Evolutionary conservation across 768 basidiomycete species (phyloP).

Genomic region (Brasilioporus rufonigricans): DNA sequence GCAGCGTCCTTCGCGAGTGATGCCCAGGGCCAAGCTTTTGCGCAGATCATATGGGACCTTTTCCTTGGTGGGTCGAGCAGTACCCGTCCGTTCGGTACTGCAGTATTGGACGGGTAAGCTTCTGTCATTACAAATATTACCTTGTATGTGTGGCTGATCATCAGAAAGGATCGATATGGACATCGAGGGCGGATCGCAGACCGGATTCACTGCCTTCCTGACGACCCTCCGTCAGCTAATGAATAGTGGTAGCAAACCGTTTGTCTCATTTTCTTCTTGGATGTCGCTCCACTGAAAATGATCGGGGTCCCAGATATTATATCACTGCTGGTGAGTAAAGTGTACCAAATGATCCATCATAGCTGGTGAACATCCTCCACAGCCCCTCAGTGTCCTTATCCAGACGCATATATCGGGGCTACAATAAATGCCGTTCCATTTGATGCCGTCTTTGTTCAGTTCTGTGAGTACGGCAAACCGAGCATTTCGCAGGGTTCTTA

Average conservation of each 20-base stretch:
- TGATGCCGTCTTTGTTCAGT: constrained; percentile 52
- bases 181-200: constrained; percentile 43
- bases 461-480: constrained; percentile 30
- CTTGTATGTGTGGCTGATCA: not conserved
- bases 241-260: constrained; percentile 27
- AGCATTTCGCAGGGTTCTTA: not conserved
- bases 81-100: constrained; percentile 70
- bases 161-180: constrained; percentile 42
- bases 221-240: constrained; percentile 30
- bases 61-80: constrained; percentile 64
- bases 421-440: constrained; percentile 43
- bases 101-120: constrained; percentile 66
- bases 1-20: constrained; percentile 59
- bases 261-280: not conserved
- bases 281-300: constrained; percentile 1
- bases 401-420: constrained; percentile 43
- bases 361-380: not conserved
- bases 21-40: constrained; percentile 56
- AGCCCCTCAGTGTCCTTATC: constrained; percentile 48
- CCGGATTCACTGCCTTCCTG: constrained; percentile 33
- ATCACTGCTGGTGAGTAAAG: constrained; percentile 37
- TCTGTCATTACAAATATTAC: not conserved
- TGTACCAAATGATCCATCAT: not conserved
- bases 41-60: constrained; percentile 63
- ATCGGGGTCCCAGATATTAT: constrained; percentile 34